These are phyloP conservation scores for Boletus rubescentipes DNA, from an alignment of 768 basidiomycete species.

Conservation along the genomic window DNA sequence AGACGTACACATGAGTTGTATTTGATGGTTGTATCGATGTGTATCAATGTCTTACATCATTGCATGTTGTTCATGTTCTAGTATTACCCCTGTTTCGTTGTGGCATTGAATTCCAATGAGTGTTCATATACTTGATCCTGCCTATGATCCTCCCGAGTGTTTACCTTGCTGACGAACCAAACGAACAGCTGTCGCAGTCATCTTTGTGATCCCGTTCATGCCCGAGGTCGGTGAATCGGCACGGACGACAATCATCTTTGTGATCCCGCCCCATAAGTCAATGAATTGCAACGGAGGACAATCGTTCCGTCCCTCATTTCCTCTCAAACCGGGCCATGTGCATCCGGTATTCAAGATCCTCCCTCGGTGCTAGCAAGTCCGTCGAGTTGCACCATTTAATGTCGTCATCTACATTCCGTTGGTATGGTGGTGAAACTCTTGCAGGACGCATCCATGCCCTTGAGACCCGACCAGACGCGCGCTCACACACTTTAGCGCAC, in stretches of 20 bases:
- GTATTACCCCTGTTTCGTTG: constrained; percentile 29
- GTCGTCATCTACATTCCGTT: not conserved
- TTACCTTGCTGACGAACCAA: constrained; percentile 1
- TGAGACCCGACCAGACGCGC: constrained; percentile 3
- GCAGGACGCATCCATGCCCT: not conserved
- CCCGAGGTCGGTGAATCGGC: not conserved
- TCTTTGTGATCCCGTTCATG: not conserved
- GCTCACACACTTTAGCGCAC: not conserved
- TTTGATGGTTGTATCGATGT: constrained; percentile 30
- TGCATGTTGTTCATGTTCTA: constrained; percentile 34
- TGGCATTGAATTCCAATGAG: constrained; percentile 19
- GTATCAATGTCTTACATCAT: constrained; percentile 34
- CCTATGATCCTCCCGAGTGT: not conserved
- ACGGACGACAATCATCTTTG: not conserved
- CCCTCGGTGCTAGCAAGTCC: not conserved
- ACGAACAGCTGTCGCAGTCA: not conserved
- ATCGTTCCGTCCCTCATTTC: not conserved
- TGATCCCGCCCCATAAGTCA: not conserved
- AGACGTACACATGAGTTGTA: constrained; percentile 30
- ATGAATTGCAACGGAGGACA: not conserved
- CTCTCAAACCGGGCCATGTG: not conserved
- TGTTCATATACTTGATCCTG: constrained; percentile 19
- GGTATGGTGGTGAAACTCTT: constrained; percentile 1
- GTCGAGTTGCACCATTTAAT: not conserved
- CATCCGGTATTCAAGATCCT: not conserved